phyloP scores from a whole-genome alignment of 805 yeast genomes.

The Ogataea glucozyma region DNA sequence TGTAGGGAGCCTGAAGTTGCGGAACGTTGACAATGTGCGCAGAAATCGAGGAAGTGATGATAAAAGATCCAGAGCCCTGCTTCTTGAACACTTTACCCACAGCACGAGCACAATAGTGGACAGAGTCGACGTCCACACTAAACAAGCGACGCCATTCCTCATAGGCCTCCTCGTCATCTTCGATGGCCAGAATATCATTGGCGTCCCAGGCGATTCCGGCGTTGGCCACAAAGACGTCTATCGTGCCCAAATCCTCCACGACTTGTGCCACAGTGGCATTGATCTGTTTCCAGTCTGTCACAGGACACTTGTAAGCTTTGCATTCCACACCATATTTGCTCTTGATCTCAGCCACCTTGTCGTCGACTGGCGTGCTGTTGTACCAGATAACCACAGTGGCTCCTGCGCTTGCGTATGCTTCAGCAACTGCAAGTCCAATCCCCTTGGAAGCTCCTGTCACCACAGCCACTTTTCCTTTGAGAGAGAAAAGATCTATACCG shows the following conservation, averaged over 20 bases:
- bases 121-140: slow-evolving; percentile 76
- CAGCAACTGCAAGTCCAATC: slow-evolving; percentile 79
- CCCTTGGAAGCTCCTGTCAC: slow-evolving; percentile 86
- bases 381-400: slow-evolving; percentile 78
- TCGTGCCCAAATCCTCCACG: slow-evolving; percentile 69
- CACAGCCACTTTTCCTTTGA: slow-evolving; percentile 83
- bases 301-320: slow-evolving; percentile 64
- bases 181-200: slow-evolving; percentile 51
- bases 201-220: slow-evolving; percentile 86
- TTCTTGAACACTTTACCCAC: slow-evolving; percentile 71
- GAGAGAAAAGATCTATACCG: slow-evolving; percentile 68
- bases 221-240: slow-evolving; percentile 84
- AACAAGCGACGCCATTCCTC: slow-evolving; percentile 71
- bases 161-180: slow-evolving; percentile 45
- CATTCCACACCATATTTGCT: slow-evolving; percentile 59
- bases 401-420: slow-evolving; percentile 83
- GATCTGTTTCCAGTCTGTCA: slow-evolving; percentile 52
- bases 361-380: slow-evolving; percentile 62
- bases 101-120: slow-evolving; percentile 74
- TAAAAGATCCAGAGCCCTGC: slow-evolving; percentile 75
- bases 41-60: slow-evolving; percentile 87
- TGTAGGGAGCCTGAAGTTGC: slow-evolving; percentile 82
- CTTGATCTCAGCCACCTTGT: slow-evolving; percentile 56
- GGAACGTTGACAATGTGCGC: slow-evolving; percentile 87
- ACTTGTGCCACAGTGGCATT: slow-evolving; percentile 50